Evolutionary conservation across 495 filamentous ascomycete genomes (phyloP).

Genomic region (Baudoinia panamericana): DNA sequence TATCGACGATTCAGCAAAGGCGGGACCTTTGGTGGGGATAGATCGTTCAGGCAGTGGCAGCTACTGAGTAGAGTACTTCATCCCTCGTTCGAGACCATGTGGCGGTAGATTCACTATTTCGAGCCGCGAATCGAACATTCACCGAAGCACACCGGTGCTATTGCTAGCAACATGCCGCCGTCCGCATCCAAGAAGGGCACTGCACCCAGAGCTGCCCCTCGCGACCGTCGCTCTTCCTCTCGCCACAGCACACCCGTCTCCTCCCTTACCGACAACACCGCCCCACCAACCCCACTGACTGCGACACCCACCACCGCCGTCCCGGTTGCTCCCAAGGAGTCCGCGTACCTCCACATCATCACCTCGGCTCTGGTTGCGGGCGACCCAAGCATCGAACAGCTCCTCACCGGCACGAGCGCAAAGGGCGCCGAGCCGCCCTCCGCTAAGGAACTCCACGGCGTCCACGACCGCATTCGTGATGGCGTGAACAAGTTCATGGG

Average conservation of each 20-base stretch:
- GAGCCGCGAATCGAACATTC: too few relatives aligned
- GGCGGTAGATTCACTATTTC: too few relatives aligned
- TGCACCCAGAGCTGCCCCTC: slow-evolving; percentile 1
- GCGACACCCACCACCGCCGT: slow-evolving; percentile 9
- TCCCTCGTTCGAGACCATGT: too few relatives aligned
- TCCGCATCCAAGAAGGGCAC: slow-evolving; percentile 9
- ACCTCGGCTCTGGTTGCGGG: slow-evolving; percentile 9
- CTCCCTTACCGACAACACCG: slow-evolving; percentile 12
- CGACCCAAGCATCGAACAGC: slow-evolving; percentile 11
- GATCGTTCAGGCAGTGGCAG: too few relatives aligned
- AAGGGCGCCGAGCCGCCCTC: slow-evolving; percentile 10
- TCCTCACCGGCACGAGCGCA: slow-evolving; percentile 3
- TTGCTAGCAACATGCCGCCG: slow-evolving; percentile 7
- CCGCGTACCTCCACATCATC: slow-evolving; percentile 13
- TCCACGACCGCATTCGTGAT: slow-evolving; percentile 9
- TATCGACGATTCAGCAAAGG: too few relatives aligned
- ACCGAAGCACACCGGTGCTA: too few relatives aligned
- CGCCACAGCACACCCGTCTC: slow-evolving; percentile 19
- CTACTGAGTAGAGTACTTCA: too few relatives aligned
- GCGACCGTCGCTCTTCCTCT: slow-evolving; percentile 17
- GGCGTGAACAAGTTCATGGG: slow-evolving; percentile 5
- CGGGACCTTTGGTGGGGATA: too few relatives aligned
- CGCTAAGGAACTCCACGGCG: slow-evolving; percentile 11
- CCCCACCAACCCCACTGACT: slow-evolving; percentile 12
- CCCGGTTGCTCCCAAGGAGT: slow-evolving; percentile 5